phyloP scores from a whole-genome alignment of 1,284 basidiomycete genomes.

The Rhizoctonia solani region DNA sequence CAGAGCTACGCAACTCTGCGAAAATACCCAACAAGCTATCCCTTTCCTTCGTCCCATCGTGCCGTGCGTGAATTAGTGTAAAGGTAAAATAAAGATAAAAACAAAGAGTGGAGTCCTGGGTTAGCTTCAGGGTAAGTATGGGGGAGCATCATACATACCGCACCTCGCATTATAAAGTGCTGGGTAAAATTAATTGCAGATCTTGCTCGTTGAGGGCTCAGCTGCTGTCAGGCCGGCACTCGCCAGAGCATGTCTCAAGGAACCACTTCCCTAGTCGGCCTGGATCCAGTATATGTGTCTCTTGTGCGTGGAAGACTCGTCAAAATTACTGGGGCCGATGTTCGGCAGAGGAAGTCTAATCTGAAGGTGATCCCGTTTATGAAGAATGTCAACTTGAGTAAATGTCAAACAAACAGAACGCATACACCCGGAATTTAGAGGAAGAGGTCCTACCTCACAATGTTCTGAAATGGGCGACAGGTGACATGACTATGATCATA shows the following conservation, averaged over 20 bases:
- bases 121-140: background rate
- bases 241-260: too few relatives aligned
- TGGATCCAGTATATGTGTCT: too few relatives aligned
- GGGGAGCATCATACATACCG: background rate
- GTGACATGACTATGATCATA: background rate
- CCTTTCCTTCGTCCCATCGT: background rate
- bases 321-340: too few relatives aligned
- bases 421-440: background rate
- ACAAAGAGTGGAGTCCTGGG: background rate
- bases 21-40: slow-evolving; percentile 7
- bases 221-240: background rate
- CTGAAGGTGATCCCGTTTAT: background rate
- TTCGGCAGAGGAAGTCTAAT: background rate
- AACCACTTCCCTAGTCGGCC: too few relatives aligned
- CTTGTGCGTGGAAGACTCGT: background rate
- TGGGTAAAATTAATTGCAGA: too few relatives aligned
- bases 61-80: too few relatives aligned
- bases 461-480: background rate
- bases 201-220: background rate
- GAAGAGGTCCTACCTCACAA: background rate
- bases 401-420: background rate
- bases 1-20: slow-evolving; percentile 6
- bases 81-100: background rate
- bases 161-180: background rate
- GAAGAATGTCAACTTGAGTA: background rate